Evolutionary conservation across 2,329 filamentous ascomycete species (phyloP).

Genomic region (Leptographium wingfieldii): DNA sequence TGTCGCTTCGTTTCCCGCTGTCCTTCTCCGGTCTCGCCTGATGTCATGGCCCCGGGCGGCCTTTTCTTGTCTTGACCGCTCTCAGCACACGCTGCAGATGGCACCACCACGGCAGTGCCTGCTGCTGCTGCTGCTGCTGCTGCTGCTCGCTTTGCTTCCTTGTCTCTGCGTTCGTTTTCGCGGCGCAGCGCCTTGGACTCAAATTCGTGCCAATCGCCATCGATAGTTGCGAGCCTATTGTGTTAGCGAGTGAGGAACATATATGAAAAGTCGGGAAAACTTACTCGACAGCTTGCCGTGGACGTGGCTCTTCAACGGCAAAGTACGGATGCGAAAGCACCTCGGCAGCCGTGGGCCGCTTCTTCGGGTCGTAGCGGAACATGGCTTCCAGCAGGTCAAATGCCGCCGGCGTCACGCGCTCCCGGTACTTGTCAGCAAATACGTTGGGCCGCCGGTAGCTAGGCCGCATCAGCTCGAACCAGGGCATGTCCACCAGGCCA

Average conservation of each 20-base stretch:
- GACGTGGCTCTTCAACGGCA: constrained; percentile 60
- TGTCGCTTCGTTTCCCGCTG: not conserved
- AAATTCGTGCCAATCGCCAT: constrained; percentile 98
- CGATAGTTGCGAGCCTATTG: constrained; percentile 57
- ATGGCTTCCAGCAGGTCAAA: constrained; percentile 74
- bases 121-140: constrained; percentile 8
- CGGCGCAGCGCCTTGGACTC: constrained; percentile 90
- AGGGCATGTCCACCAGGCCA: constrained; percentile 81
- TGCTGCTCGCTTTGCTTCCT: constrained; percentile 33
- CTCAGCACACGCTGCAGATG: not conserved
- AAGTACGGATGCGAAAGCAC: constrained; percentile 86
- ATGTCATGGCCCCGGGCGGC: not conserved
- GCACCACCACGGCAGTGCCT: constrained; percentile 5
- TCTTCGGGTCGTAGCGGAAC: constrained; percentile 79
- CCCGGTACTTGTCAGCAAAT: constrained; percentile 74
- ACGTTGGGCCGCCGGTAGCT: constrained; percentile 57
- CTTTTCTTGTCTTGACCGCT: constrained; percentile 11
- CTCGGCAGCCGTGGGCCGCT: constrained; percentile 70
- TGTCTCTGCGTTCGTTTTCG: constrained; percentile 62
- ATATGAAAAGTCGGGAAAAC: constrained; percentile 21
- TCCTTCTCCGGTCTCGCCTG: not conserved
- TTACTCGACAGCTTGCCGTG: constrained; percentile 71
- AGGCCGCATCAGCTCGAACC: constrained; percentile 86
- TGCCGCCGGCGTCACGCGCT: constrained; percentile 63
- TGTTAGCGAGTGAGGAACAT: constrained; percentile 17